Evolutionary conservation across 768 basidiomycete genomes (phyloP), one percentile per base, ranked within the genome.

Genomic region (Naematelia encephala): DNA sequence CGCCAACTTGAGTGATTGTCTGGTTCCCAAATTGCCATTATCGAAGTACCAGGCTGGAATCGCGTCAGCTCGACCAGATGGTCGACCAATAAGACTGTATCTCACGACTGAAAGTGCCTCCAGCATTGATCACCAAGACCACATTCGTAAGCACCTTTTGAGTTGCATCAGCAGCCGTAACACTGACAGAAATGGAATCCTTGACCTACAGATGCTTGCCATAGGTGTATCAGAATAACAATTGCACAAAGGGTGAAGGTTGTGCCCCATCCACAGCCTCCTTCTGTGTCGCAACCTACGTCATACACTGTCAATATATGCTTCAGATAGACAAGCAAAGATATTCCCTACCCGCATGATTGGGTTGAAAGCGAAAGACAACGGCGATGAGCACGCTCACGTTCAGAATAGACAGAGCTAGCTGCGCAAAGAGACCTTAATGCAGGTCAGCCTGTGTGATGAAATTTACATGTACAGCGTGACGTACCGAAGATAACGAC

Each of bases 281-380:
- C 34, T 39, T 39, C 34, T 8, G 34, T 8, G 8, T 8, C 8
- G 16, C 34, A 39, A 16, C 34, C 34, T 39, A 16, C 44, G 23
- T 3, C 23, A n/a, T 46, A 23, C 44, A n/a, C 4, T 5, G 44
- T 46, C 44, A 46, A 46, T 23, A 46, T 23, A 4, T 4, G n/a
- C n/a, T n/a, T n/a, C n/a, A n/a, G n/a, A 46, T 19, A 4, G 23
- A 27, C 11, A 25, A 21, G 10, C 11, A 23, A 27, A 22, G 8
- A 5, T 16, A 50, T n/a, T n/a, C n/a, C 5, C 5, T 5, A 50
- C 48, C 48, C 14, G 48, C 5, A 16, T 50, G 48, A 50, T 27
- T 27, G 27, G 48, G 48, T 23, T 50, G n/a, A 22, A 22, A 50
- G 48, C 48, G 48, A 23, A 50, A 27, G 5, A 50, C n/a, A 4